Base-by-base conservation (phyloP, 768 basidiomycete genomes). In the Terana coerulea region DNA sequence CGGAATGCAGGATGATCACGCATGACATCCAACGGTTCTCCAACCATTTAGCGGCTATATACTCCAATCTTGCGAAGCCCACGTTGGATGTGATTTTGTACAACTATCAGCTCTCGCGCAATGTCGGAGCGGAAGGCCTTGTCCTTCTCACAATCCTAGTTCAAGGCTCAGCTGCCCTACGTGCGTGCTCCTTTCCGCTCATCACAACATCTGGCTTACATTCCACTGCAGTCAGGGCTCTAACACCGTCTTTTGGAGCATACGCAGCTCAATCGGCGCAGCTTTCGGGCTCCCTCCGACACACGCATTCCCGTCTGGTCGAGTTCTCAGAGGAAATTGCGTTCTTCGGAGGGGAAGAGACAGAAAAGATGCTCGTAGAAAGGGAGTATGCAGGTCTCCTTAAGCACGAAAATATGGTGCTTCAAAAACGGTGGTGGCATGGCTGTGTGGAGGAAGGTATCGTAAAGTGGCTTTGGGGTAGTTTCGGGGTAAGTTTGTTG, bases 391-490 rank as follows among this genome's bases (percentile, higher is more conserved):
- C 86, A 25, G 80, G 81, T 6, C 75, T 95, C 22, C 77, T 95
- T 52, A 84, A 83, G 63, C 95, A 98, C 59, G 88, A 94, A 67
- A 87, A 87, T 58, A 77, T 78, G 52, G 87, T 95, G 1, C 74
- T 95, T 59, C 71, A 78, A 24, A 83, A 88, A 55, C 75, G 87
- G 29, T 90, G 95, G 79, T 91, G 86, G 87, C 91, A 95, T 67
- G 83, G 87, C 1, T 88, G 93, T 63, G 80, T 86, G 15, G 95
- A 99, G 67, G 95, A 98, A 68, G 93, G 91, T 2, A 84, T 99
- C 37, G 86, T 98, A 61, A 98, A 99, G 70, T 98, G 86, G 87
- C 62, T 95, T 7, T 99, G 95, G 95, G 95, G 95, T 59, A 88
- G 86, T 65, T 87, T 95, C 65, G 95, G 95, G 33, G 85, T 94